Evolutionary conservation across 108 stramenopile species (phyloP).

Genomic region (Aureococcus anophagefferens): DNA sequence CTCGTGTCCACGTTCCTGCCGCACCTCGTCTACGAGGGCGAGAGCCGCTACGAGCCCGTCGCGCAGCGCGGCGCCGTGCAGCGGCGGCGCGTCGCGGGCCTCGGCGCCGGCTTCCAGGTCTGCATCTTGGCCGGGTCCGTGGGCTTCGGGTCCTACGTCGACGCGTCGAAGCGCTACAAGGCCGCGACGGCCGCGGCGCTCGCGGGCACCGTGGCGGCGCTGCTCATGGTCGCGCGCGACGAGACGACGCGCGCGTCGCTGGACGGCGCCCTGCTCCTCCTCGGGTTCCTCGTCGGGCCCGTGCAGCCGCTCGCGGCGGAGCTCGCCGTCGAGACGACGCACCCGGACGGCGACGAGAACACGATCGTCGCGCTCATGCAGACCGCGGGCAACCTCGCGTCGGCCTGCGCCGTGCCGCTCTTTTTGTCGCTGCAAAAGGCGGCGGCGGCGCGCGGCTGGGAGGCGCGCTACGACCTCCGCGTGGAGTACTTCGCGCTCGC

Average conservation of each 20-base stretch:
- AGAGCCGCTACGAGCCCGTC: neutral
- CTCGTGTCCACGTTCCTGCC: neutral
- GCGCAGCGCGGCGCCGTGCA: too few relatives aligned
- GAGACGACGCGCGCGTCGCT: slow-evolving; percentile 9
- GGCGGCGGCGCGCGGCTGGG: too few relatives aligned
- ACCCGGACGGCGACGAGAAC: slow-evolving; percentile 57
- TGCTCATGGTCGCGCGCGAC: neutral
- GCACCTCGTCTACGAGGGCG: neutral
- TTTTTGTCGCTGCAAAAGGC: neutral
- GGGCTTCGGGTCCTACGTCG: neutral
- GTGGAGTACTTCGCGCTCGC: too few relatives aligned
- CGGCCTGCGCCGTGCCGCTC: slow-evolving; percentile 52
- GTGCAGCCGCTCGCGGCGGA: slow-evolving; percentile 66
- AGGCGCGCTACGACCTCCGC: too few relatives aligned
- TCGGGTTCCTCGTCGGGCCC: slow-evolving; percentile 57
- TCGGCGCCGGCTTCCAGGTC: neutral
- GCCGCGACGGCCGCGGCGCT: neutral
- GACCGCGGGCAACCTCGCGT: slow-evolving; percentile 56
- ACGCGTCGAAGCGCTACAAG: neutral
- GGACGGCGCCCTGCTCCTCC: slow-evolving; percentile 30
- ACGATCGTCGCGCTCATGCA: slow-evolving; percentile 61
- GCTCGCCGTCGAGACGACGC: slow-evolving; percentile 63
- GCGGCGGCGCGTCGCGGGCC: neutral
- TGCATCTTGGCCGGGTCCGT: neutral
- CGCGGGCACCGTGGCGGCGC: neutral